Evolutionary conservation across 441 rosid genomes (phyloP), one percentile per base, ranked within the genome.

Genomic region (Pelargonium cotyledonis): DNA sequence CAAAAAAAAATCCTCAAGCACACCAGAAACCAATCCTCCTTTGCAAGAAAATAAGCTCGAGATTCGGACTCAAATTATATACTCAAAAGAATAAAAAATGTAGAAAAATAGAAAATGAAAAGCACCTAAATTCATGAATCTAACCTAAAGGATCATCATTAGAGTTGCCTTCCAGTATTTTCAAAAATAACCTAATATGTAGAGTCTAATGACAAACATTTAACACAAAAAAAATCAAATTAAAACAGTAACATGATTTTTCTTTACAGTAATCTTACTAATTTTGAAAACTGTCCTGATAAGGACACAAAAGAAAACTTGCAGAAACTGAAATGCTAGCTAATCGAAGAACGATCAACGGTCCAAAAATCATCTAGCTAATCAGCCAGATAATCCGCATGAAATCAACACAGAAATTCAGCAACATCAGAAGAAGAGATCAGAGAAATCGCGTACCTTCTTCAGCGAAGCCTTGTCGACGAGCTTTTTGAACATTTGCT

Each of bases 381-480:
- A 31, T 31, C 66, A 63, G 44, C 18, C 12, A 18, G 43, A 5
- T n/a, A 29, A 29, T 63, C 16, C 7, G 3, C n/a, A 51, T 11
- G 58, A 3, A 15, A 51, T 51, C 58, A 15, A 3, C 58, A 15
- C 23, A 31, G 12, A 16, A 44, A 70, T 58, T 58, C 29, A 10
- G 18, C 6, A 19, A 44, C 38, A 18, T 19, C 8, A 4, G 53
- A 23, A 41, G 62, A 47, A 47, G 62, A 31, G 60, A 18, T 51
- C 9, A 19, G 21, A 57, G 67, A 23, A 8, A 61, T 23, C 31
- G 43, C 65, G 41, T 47, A 47, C 66, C 0, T 26, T 23, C 72
- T 69, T 63, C 16, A 63, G 41, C 29, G 66, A 63, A 63, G 66
- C 66, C 44, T 29, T 63, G 66, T 63, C 71, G 58, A 70, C 73